phyloP scores from a whole-genome alignment of 805 yeast genomes.

The Hanseniaspora lindneri region DNA sequence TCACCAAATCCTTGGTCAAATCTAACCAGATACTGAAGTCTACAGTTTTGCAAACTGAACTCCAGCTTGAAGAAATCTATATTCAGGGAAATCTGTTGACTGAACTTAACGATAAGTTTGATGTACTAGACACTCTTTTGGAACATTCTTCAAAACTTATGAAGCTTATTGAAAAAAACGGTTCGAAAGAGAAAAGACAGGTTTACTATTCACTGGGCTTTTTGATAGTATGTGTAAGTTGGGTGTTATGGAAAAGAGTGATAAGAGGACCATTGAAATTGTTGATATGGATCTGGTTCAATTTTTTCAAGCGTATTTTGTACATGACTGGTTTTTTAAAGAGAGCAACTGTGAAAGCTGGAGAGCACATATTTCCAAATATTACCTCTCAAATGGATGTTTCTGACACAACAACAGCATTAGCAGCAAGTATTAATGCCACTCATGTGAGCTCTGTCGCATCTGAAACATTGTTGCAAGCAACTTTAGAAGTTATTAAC shows the following conservation, averaged over 20 bases:
- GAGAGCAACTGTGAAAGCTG: neutral
- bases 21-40: constrained; percentile 28
- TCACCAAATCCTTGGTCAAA: constrained; percentile 26
- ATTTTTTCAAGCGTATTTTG: constrained; percentile 30
- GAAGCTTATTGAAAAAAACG: constrained; percentile 25
- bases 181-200: constrained; percentile 28
- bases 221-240: constrained; percentile 23
- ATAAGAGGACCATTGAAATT: constrained; percentile 27
- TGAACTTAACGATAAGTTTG: constrained; percentile 26
- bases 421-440: neutral
- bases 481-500: too few relatives aligned
- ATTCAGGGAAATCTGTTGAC: constrained; percentile 26
- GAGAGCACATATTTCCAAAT: constrained; percentile 3
- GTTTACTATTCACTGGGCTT: constrained; percentile 27
- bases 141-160: constrained; percentile 26
- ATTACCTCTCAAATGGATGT: neutral
- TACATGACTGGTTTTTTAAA: constrained; percentile 23
- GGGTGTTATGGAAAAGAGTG: constrained; percentile 30
- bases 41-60: constrained; percentile 28
- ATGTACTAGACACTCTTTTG: constrained; percentile 25
- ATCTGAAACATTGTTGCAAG: too few relatives aligned
- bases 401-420: neutral
- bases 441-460: neutral
- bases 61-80: constrained; percentile 27
- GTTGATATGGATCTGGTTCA: constrained; percentile 26